These are phyloP conservation scores for Cyclotella choctawhatcheeana DNA, from an alignment of 108 stramenopile genomes.

Conservation along the genomic window DNA sequence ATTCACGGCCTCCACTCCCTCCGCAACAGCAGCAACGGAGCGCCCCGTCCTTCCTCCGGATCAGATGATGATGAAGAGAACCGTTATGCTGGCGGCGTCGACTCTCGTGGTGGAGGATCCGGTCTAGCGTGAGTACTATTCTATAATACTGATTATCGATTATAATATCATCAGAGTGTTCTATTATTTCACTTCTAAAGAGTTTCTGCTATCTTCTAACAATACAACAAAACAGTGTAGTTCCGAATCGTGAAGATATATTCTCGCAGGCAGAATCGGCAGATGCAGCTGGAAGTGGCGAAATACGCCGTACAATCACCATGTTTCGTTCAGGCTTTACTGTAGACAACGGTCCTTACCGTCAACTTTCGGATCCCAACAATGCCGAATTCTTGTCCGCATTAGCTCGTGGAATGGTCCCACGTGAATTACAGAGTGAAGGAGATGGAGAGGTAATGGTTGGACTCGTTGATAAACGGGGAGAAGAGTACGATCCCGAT, in stretches of 20 bases:
- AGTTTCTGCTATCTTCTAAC: neutral
- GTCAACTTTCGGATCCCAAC: constrained; percentile 85
- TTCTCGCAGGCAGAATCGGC: constrained; percentile 57
- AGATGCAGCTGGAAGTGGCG: constrained; percentile 17
- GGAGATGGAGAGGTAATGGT: constrained; percentile 64
- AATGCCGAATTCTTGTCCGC: constrained; percentile 87
- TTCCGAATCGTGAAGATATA: constrained; percentile 68
- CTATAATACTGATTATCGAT: too few species aligned
- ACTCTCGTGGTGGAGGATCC: constrained; percentile 81
- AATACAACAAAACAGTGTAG: constrained; percentile 34
- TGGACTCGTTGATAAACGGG: constrained; percentile 79
- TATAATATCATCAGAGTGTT: too few species aligned
- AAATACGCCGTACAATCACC: constrained; percentile 80
- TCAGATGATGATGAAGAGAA: constrained; percentile 55
- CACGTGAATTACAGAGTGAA: constrained; percentile 60
- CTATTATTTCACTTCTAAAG: too few species aligned
- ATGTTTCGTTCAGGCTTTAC: constrained; percentile 96
- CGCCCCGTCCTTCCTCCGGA: neutral
- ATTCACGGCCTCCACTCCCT: constrained; percentile 80
- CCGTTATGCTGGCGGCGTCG: constrained; percentile 85
- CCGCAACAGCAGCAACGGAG: constrained; percentile 47
- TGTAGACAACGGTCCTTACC: constrained; percentile 93
- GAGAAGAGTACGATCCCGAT: constrained; percentile 77
- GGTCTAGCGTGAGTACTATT: constrained; percentile 75
- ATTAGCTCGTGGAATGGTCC: constrained; percentile 81